Evolutionary conservation across 495 filamentous ascomycete genomes (phyloP), one percentile per base, ranked within the genome.

Genomic region (Aspergillus leporis): DNA sequence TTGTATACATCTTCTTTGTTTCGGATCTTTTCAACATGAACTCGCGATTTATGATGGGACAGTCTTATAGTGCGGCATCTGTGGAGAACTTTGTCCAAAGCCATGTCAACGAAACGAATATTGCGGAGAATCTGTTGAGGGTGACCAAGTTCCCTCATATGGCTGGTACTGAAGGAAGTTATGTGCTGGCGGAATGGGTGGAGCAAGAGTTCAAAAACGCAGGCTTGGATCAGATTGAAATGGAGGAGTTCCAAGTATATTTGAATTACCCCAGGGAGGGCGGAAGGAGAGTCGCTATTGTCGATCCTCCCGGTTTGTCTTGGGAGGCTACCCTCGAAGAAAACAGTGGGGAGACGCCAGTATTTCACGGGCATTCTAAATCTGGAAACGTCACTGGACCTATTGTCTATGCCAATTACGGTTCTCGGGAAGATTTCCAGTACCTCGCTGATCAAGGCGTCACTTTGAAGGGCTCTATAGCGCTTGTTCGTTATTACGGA

Each of bases 391-490:
- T 93, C 23, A 89, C 82, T n/a, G 94, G 95, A 0, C 93, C 88
- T n/a, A 71, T 99, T 53, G 83, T 99, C 2, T 99, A 96, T 67
- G 95, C 90, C 22, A 97, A 97, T 67, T 95, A 92, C 64, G 94
- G 95, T 14, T 88, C 90, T 52, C 82, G 82, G 46, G 85, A 90
- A 51, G 94, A 99, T 67, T 98, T 93, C 67, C 74, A 88, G 66
- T 69, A 69, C 51, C 74, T 99, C 25, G 72, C 82, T 52, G 83
- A 92, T 46, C 78, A 79, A 51, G 92, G 89, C 0, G 78, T 98
- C 56, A 79, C 87, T 13, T 74, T 92, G 1, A 82, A 84, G 7
- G 94, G 93, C 14, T 85, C 91, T 0, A 93, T 98, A 63, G 90
- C 85, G 18, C 77, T 98, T 32, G 87, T 98, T 47, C 82, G 90